Base-by-base conservation (phyloP, 768 basidiomycete genomes). In the Psilocybe tampanensis region DNA sequence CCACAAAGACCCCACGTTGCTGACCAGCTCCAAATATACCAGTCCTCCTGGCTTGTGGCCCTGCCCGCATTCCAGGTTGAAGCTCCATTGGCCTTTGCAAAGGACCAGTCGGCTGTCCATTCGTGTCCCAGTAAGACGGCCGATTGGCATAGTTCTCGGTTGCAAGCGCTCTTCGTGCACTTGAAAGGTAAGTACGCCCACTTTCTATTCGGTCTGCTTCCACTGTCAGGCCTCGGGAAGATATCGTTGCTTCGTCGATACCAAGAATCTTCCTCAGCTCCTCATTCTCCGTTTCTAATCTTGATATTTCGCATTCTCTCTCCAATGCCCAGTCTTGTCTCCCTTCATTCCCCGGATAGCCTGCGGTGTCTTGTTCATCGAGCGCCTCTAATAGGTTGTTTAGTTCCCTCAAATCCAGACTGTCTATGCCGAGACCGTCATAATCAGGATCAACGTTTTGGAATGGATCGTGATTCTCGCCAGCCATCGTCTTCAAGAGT, bases 251-350 rank as follows among this genome's bases (percentile, higher is more conserved):
- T 33, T 77, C 70, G 70, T 91, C 89, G 58, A 98, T 94, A 17
- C 83, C 86, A 44, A 99, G 75, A 72, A 90, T 69, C 65, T 79
- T 79, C 48, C 96, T 79, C 48, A 99, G 74, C 54, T 85, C 80
- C 43, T 83, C 81, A 67, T 99, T 99, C 74, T 98, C 96, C 48
- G 75, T 75, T 70, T 89, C 88, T 42, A 99, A 74, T 47, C 95
- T 81, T 9, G 80, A 66, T 51, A 99, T 92, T 74, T 98, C 97
- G 59, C 76, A 74, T 69, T 98, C 96, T 59, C 97, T 83, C 70
- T 94, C 92, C 56, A 88, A 61, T 2, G 91, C 88, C 92, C 96
- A 98, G 71, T 98, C 94, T 41, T 80, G 76, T 21, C 83, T 72
- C 3, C 75, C 75, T 48, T 79, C 72, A 26, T 70, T 53, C 36